Evolutionary conservation across 495 filamentous ascomycete genomes (phyloP).

Genomic region (Hypoxylon cercidicola): DNA sequence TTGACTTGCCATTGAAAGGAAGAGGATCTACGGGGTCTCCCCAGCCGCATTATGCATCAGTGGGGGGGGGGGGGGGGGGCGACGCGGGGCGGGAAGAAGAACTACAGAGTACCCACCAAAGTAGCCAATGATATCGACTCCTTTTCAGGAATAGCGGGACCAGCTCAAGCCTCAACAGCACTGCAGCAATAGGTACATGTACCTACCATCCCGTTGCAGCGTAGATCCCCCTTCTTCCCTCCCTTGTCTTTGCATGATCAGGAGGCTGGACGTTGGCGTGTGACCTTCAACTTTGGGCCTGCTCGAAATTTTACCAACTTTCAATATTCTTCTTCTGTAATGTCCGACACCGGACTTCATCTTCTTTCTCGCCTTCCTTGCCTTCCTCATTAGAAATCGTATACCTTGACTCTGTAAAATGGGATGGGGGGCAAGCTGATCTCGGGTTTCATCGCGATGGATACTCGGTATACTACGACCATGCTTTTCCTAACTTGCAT

Average conservation of each 20-base stretch:
- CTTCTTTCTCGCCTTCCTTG: background rate
- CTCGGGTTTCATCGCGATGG: constrained; percentile 22
- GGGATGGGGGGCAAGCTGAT: constrained; percentile 7
- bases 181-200: too few relatives aligned
- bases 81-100: constrained; percentile 16
- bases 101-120: too few relatives aligned
- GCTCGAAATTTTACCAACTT: constrained; percentile 11
- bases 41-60: constrained; percentile 27
- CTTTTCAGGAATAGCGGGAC: constrained; percentile 14
- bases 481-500: too few relatives aligned
- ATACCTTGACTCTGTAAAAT: background rate
- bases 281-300: constrained; percentile 27
- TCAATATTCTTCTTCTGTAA: constrained; percentile 9
- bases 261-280: constrained; percentile 40
- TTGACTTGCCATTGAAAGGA: background rate
- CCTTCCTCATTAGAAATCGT: constrained; percentile 8
- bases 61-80: constrained; percentile 8
- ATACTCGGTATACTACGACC: too few relatives aligned
- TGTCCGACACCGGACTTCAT: constrained; percentile 33
- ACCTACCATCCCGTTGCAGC: constrained; percentile 21
- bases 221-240: constrained; percentile 22
- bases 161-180: constrained; percentile 26
- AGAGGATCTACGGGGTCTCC: constrained; percentile 12
- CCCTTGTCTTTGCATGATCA: constrained; percentile 37
- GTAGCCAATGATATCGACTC: background rate